phyloP scores from a whole-genome alignment of 352 stramenopile species.

The Hyaloperonospora brassicae region DNA sequence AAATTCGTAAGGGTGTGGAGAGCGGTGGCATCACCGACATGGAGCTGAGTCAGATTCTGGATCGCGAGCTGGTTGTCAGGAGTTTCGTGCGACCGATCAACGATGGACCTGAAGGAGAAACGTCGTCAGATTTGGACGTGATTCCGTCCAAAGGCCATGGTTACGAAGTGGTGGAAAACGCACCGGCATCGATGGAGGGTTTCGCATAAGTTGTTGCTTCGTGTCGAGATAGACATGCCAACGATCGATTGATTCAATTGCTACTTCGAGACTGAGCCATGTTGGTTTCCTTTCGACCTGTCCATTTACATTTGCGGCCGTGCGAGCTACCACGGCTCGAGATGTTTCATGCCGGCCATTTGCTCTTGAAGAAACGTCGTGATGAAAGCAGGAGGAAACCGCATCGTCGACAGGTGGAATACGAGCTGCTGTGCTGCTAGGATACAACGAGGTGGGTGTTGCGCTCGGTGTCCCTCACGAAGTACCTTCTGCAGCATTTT shows the following conservation, averaged over 20 bases:
- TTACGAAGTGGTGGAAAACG: constrained; percentile 74
- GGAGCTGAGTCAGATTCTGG: constrained; percentile 55
- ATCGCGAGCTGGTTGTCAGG: constrained; percentile 62
- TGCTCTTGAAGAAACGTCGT: constrained; percentile 68
- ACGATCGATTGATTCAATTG: constrained; percentile 3
- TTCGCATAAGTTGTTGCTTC: constrained; percentile 32
- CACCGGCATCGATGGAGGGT: constrained; percentile 59
- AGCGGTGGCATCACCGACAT: constrained; percentile 60
- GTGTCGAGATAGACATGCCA: constrained; percentile 17
- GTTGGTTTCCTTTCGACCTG: neutral
- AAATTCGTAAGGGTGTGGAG: constrained; percentile 62
- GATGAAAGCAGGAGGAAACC: constrained; percentile 47
- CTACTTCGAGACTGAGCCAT: neutral
- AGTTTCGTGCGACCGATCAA: constrained; percentile 57
- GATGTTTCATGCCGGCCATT: constrained; percentile 35
- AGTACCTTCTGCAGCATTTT: constrained; percentile 36
- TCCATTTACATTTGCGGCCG: neutral
- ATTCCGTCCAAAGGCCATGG: constrained; percentile 50
- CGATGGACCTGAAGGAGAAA: constrained; percentile 13
- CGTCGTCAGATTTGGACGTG: constrained; percentile 11
- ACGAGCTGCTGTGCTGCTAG: constrained; percentile 44
- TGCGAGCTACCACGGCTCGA: constrained; percentile 9
- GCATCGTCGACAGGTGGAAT: constrained; percentile 51
- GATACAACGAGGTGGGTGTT: constrained; percentile 24
- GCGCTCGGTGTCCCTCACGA: constrained; percentile 20